A percentile compares a stretch with the other conserved stretches of the same genome.
phyloP scores from a whole-genome alignment of 75 land plant species.

The Pseudotsuga menziesii region DNA sequence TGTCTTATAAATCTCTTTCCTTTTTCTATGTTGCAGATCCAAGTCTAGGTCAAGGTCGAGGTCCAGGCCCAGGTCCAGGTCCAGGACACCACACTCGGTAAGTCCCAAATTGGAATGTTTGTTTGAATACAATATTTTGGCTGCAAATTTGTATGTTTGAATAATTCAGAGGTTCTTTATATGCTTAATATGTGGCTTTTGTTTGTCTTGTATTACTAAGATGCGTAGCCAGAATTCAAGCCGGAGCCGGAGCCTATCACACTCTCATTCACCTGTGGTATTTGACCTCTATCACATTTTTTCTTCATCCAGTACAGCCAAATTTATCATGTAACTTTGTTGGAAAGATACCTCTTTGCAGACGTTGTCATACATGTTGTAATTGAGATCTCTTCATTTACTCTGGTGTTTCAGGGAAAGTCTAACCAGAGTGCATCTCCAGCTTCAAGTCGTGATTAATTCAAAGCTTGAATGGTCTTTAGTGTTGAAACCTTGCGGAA shows the following conservation, averaged over 20 bases:
- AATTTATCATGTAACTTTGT: not conserved
- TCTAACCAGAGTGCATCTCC: conserved; percentile 1
- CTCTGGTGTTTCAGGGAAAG: not conserved
- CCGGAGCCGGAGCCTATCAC: not conserved
- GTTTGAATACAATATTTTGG: not conserved
- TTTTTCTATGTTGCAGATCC: conserved; percentile 18
- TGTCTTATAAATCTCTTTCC: conserved; percentile 14
- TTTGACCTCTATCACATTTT: not conserved
- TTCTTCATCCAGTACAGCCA: not conserved
- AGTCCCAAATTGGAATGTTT: not conserved
- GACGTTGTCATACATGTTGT: not conserved
- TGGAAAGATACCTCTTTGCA: not conserved
- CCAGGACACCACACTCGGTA: conserved; percentile 3
- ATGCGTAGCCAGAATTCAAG: not conserved
- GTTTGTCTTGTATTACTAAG: not conserved
- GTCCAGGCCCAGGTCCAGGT: conserved; percentile 19
- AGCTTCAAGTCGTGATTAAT: not conserved
- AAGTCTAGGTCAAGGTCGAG: conserved; percentile 18
- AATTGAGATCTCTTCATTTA: not conserved
- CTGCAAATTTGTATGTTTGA: not conserved
- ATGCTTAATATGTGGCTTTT: not conserved
- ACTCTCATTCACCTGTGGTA: not conserved
- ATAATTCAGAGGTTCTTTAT: not conserved
- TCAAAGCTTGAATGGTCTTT: not conserved
- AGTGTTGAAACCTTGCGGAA: not conserved